A percentile compares a stretch with the other conserved stretches of the same genome.
These are phyloP conservation scores for Penicillium coprophilum DNA, from an alignment of 495 filamentous ascomycete genomes.

Conservation along the genomic window DNA sequence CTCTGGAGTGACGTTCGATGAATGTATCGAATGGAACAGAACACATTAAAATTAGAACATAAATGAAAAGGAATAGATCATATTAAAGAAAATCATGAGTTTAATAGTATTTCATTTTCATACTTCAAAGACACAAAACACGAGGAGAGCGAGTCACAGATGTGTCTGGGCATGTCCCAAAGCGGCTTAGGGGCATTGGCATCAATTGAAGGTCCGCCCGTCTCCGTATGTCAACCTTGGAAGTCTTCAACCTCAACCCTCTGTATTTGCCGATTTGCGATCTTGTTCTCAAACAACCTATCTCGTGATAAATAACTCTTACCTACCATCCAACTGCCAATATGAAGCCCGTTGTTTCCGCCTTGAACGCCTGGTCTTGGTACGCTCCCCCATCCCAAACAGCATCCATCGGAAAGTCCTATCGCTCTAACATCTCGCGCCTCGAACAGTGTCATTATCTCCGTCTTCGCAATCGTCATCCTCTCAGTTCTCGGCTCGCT, in stretches of 20 bases:
- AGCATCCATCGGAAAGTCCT: background rate
- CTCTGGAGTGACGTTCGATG: constrained; percentile 75
- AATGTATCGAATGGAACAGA: constrained; percentile 86
- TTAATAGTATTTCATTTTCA: background rate
- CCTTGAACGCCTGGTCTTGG: constrained; percentile 94
- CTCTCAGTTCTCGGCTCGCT: constrained; percentile 79
- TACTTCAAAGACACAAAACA: background rate
- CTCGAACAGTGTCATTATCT: constrained; percentile 72
- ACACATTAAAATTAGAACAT: constrained; percentile 24
- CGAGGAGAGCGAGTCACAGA: background rate
- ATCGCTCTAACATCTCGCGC: constrained; percentile 16
- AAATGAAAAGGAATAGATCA: background rate
- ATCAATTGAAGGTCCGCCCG: constrained; percentile 30
- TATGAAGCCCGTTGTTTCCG: constrained; percentile 91
- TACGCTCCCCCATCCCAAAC: constrained; percentile 35
- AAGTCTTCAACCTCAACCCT: constrained; percentile 20
- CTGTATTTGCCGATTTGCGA: constrained; percentile 3
- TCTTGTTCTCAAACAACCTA: background rate
- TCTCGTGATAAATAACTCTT: background rate
- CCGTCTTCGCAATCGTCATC: constrained; percentile 83
- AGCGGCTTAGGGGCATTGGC: constrained; percentile 32
- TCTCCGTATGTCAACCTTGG: constrained; percentile 28
- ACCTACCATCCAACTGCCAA: constrained; percentile 32
- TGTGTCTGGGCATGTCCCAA: constrained; percentile 26
- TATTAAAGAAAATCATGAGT: background rate